Evolutionary conservation across 2,329 filamentous ascomycete genomes (phyloP).

Genomic region (Phyllosticta paracitricarpa): DNA sequence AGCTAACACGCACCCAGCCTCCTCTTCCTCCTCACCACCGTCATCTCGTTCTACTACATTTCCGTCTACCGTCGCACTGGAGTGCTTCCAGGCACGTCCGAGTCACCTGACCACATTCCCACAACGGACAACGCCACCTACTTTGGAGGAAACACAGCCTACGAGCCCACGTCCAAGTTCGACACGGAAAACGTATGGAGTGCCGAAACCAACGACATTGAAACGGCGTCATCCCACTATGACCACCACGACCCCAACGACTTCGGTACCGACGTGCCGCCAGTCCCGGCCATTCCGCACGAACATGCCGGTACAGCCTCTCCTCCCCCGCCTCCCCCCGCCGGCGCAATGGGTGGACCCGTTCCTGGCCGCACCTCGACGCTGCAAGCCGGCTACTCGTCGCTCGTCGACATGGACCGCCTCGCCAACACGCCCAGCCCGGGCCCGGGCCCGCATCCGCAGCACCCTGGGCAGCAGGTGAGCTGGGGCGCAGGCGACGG

Average conservation of each 20-base stretch:
- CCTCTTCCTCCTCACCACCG: slow-evolving; percentile 43
- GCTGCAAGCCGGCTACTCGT: slow-evolving; percentile 1
- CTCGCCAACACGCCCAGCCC: neutral
- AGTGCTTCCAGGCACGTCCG: slow-evolving; percentile 37
- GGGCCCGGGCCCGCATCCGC: slow-evolving; percentile 27
- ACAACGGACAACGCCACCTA: slow-evolving; percentile 20
- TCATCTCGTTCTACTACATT: slow-evolving; percentile 45
- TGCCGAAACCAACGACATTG: slow-evolving; percentile 31
- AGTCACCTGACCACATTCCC: slow-evolving; percentile 5
- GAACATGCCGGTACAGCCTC: neutral
- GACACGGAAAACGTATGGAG: slow-evolving; percentile 33
- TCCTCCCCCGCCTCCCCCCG: neutral
- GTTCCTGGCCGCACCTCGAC: neutral
- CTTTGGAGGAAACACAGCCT: slow-evolving; percentile 3
- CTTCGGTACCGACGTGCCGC: neutral
- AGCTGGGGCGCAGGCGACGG: slow-evolving; percentile 25
- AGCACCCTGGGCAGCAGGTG: slow-evolving; percentile 19
- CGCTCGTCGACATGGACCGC: slow-evolving; percentile 1
- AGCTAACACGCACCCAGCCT: slow-evolving; percentile 29
- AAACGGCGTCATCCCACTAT: slow-evolving; percentile 21
- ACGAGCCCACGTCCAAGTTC: slow-evolving; percentile 1
- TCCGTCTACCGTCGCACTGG: slow-evolving; percentile 48
- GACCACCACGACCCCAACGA: slow-evolving; percentile 34
- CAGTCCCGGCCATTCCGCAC: slow-evolving; percentile 4
- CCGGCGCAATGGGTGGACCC: neutral